Evolutionary conservation across 176 grass and related monocot species (phyloP).

Genomic region (Triticum dicoccoides): DNA sequence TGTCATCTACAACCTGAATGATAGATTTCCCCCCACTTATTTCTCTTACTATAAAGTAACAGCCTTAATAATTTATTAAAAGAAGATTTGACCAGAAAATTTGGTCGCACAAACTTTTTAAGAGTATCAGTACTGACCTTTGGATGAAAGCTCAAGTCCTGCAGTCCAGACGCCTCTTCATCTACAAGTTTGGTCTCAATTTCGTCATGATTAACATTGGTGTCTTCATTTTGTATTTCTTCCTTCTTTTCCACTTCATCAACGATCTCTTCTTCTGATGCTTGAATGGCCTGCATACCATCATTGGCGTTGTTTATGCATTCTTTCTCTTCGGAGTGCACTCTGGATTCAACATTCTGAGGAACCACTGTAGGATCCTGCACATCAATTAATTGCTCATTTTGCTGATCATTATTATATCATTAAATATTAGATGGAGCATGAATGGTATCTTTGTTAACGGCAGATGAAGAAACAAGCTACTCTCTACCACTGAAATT

Average conservation of each 20-base stretch:
- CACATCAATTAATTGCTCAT: conserved; percentile 16
- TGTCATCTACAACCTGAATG: conserved; percentile 42
- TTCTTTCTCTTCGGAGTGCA: conserved; percentile 7
- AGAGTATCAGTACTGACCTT: conserved; percentile 26
- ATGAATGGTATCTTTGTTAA: conserved; percentile 4
- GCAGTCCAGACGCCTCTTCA: background rate
- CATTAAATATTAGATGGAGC: background rate
- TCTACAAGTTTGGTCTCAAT: conserved; percentile 15
- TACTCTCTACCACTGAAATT: background rate
- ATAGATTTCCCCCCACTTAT: background rate
- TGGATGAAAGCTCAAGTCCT: conserved; percentile 26
- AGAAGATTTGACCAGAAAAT: conserved; percentile 12
- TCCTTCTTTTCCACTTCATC: conserved; percentile 12
- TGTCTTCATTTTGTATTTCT: conserved; percentile 27
- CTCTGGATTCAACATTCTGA: conserved; percentile 12
- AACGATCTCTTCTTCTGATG: conserved; percentile 13
- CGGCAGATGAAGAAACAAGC: background rate
- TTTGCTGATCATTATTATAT: conserved; percentile 19
- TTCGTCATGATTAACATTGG: conserved; percentile 9
- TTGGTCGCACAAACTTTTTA: background rate
- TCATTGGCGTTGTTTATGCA: conserved; percentile 17
- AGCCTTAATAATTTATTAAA: conserved; percentile 1
- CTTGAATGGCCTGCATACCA: conserved; percentile 15
- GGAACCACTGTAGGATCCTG: conserved; percentile 23
- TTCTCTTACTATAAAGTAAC: background rate